Evolutionary conservation across 164 flowering plant species (phyloP).

Genomic region (Piper betle): DNA sequence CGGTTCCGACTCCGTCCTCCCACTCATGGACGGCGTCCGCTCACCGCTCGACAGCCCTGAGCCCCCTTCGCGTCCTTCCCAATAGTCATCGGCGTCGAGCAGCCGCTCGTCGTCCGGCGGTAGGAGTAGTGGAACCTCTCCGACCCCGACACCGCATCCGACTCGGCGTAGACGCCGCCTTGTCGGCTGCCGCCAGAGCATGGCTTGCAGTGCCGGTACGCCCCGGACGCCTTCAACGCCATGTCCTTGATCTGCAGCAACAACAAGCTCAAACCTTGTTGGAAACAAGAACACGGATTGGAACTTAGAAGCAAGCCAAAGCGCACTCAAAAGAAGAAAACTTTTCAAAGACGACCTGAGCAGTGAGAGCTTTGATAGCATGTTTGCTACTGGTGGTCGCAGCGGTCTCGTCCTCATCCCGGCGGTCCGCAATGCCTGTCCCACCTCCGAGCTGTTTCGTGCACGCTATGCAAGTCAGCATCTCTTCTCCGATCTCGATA

Average conservation of each 20-base stretch:
- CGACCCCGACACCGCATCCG: slow-evolving; percentile 52
- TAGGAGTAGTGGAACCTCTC: slow-evolving; percentile 53
- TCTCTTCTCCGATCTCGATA: slow-evolving; percentile 15
- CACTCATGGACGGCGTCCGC: slow-evolving; percentile 58
- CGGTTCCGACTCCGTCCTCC: slow-evolving; percentile 39
- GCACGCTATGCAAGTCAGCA: slow-evolving; percentile 92
- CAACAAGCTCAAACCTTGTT: neutral
- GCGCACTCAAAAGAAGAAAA: slow-evolving; percentile 62
- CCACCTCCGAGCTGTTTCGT: slow-evolving; percentile 56
- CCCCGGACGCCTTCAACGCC: slow-evolving; percentile 87
- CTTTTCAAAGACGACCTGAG: slow-evolving; percentile 42
- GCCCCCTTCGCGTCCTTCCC: slow-evolving; percentile 67
- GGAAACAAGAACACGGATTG: neutral
- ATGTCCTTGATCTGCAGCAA: slow-evolving; percentile 77
- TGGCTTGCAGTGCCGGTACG: slow-evolving; percentile 79
- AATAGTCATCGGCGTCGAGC: slow-evolving; percentile 51
- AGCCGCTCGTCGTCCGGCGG: slow-evolving; percentile 48
- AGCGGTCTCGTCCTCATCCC: slow-evolving; percentile 11
- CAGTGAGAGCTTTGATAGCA: slow-evolving; percentile 5
- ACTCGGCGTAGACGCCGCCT: slow-evolving; percentile 36
- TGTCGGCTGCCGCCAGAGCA: slow-evolving; percentile 40
- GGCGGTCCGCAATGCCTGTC: slow-evolving; percentile 28
- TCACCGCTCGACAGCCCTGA: slow-evolving; percentile 72
- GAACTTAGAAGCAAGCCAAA: neutral
- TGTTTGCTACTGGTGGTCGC: slow-evolving; percentile 2